Evolutionary conservation across 2,329 filamentous ascomycete species (phyloP).

Genomic region (Penicillium sp.): DNA sequence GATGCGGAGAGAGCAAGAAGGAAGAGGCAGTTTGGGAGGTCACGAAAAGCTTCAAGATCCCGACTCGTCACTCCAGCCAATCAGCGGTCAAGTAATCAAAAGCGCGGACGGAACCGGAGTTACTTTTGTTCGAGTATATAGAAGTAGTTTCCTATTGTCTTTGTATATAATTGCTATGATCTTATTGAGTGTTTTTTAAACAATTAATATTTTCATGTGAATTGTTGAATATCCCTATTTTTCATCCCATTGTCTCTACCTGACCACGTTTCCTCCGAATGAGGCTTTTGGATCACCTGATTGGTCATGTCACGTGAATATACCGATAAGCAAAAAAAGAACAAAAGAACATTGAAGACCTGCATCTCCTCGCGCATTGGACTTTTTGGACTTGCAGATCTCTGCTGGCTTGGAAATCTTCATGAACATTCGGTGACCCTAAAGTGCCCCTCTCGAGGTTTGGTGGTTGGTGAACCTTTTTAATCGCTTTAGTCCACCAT

Average conservation of each 20-base stretch:
- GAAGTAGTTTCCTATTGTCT: not conserved
- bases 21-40: conserved; percentile 30
- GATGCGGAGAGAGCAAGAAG: conserved; percentile 24
- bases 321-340: conserved; percentile 29
- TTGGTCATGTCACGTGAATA: conserved; percentile 18
- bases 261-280: not conserved
- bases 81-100: conserved; percentile 7
- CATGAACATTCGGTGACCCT: conserved; percentile 62
- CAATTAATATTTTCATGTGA: not conserved
- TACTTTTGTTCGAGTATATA: conserved; percentile 17
- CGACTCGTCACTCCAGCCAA: conserved; percentile 23
- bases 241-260: not conserved
- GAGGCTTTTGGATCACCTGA: conserved; percentile 15
- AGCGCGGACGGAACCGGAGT: conserved; percentile 38
- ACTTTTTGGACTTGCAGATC: conserved; percentile 4
- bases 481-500: conserved; percentile 55
- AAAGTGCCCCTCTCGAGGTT: conserved; percentile 66
- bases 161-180: not conserved
- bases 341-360: conserved; percentile 8
- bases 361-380: conserved; percentile 4
- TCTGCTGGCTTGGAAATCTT: conserved; percentile 4
- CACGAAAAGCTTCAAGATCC: conserved; percentile 46
- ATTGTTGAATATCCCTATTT: not conserved
- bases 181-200: not conserved
- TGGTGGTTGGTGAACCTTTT: conserved; percentile 70